These are phyloP conservation scores for Trichoderma asperellum DNA, from an alignment of 2,329 filamentous ascomycete genomes.

Conservation along the genomic window DNA sequence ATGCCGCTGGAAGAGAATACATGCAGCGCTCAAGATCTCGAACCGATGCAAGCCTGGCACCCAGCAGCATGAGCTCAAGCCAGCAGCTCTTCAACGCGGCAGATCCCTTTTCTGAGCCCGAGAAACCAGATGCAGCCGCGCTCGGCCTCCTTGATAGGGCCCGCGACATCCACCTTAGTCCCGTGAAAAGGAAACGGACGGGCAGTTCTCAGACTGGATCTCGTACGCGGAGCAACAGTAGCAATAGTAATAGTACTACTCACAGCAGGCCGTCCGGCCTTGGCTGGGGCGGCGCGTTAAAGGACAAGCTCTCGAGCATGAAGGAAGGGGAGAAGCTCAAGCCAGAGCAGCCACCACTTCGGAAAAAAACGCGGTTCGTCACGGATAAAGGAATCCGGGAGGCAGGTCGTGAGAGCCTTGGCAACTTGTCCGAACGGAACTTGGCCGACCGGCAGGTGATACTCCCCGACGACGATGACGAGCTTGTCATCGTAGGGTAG, in stretches of 20 bases:
- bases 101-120: constrained; percentile 36
- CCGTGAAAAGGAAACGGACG: constrained; percentile 64
- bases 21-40: constrained; percentile 53
- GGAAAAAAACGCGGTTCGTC: constrained; percentile 79
- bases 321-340: constrained; percentile 60
- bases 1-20: constrained; percentile 71
- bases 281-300: constrained; percentile 62
- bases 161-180: constrained; percentile 58
- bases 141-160: constrained; percentile 43
- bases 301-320: constrained; percentile 63
- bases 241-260: constrained; percentile 18
- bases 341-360: constrained; percentile 49
- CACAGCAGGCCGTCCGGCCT: constrained; percentile 38
- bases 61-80: constrained; percentile 28
- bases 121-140: constrained; percentile 48
- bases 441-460: constrained; percentile 41
- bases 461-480: constrained; percentile 51
- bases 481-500: constrained; percentile 53
- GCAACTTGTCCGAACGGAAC: constrained; percentile 53
- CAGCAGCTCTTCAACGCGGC: constrained; percentile 22
- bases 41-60: background rate
- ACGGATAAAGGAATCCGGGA: constrained; percentile 77
- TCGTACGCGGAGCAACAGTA: constrained; percentile 34
- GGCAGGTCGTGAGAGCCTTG: constrained; percentile 74
- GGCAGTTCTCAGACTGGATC: constrained; percentile 50